phyloP scores from a whole-genome alignment of 106 monocot species.

The Hemerocallis citrina region DNA sequence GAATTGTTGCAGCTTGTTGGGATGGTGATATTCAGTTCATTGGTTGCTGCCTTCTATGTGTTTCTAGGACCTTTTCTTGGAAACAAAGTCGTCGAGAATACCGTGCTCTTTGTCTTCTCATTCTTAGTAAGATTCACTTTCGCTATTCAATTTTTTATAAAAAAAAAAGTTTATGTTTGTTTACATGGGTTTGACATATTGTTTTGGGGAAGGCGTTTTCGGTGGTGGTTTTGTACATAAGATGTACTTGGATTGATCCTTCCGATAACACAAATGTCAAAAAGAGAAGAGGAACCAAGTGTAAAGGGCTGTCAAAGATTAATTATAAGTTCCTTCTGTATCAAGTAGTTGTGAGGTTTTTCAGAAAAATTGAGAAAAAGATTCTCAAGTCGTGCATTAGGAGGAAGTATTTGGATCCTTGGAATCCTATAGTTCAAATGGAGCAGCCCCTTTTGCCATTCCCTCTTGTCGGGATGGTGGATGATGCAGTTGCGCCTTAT shows the following conservation, averaged over 20 bases:
- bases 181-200: no score
- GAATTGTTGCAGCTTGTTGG: slow-evolving; percentile 73
- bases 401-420: slow-evolving; percentile 64
- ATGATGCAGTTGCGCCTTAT: slow-evolving; percentile 50
- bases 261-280: slow-evolving; percentile 49
- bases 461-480: slow-evolving; percentile 42
- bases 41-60: slow-evolving; percentile 60
- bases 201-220: slow-evolving; percentile 46
- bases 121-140: slow-evolving; percentile 32
- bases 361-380: slow-evolving; percentile 56
- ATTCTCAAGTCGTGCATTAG: slow-evolving; percentile 51
- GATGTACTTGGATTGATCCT: slow-evolving; percentile 87
- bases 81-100: slow-evolving; percentile 45
- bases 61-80: slow-evolving; percentile 75
- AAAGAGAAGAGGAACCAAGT: slow-evolving; percentile 25
- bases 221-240: slow-evolving; percentile 44
- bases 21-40: slow-evolving; percentile 49
- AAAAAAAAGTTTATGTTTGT: not conserved
- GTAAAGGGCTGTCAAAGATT: slow-evolving; percentile 21
- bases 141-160: not conserved
- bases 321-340: slow-evolving; percentile 47
- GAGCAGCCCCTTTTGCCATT: slow-evolving; percentile 66
- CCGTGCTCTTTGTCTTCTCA: slow-evolving; percentile 51
- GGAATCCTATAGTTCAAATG: slow-evolving; percentile 32
- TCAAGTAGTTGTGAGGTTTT: slow-evolving; percentile 38